Base-by-base conservation (phyloP, 768 basidiomycete species). In the Dacryopinax primogenitus region DNA sequence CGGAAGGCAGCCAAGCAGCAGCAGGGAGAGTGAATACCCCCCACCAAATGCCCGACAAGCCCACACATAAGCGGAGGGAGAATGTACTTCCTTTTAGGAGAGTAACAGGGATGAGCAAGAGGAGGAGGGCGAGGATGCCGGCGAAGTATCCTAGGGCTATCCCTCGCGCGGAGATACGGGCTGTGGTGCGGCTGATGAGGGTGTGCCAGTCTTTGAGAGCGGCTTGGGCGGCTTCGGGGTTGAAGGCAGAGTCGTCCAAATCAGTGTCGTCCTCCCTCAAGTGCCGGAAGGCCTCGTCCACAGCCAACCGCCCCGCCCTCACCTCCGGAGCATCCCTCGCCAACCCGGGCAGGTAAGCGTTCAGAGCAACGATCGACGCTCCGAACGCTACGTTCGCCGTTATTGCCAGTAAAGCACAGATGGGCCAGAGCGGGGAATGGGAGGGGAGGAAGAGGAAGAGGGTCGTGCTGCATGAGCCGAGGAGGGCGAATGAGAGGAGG, bases 1-100 rank as follows among this genome's bases (percentile, higher is more conserved):
- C 26, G 35, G 41, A 37, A 30, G 90, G 90, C 0, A 93, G 74
- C 83, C 86, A 91, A 0, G 87, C 33, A 0, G 84, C 85, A 1
- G 90, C 87, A 2, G 91, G 90, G 2, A 95, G 72, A 0, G 88
- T 86, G 67, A 90, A 91, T 0, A 86, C 33, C 0, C 84, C 84
- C 95, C 95, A 97, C 87, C 91, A 93, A 0, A 86, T 73, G 0
- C 92, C 94, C 69, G 87, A 92, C 6, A 88, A 72, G 0, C 87
- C 89, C 35, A 97, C 90, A 0, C 90, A 90, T 0, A 95, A 80
- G 7, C 91, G 80, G 1, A 98, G 77, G 0, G 89, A 79, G 69
- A 84, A 84, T 0, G 91, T 92, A 3, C 86, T 87, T 0, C 90
- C 90, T 4, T 83, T 75, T n/a, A 89, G 73, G 7, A 76, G 72